These are phyloP conservation scores for Oligophagozyma castellii DNA, from an alignment of 1,139 yeast species.

Conservation along the genomic window DNA sequence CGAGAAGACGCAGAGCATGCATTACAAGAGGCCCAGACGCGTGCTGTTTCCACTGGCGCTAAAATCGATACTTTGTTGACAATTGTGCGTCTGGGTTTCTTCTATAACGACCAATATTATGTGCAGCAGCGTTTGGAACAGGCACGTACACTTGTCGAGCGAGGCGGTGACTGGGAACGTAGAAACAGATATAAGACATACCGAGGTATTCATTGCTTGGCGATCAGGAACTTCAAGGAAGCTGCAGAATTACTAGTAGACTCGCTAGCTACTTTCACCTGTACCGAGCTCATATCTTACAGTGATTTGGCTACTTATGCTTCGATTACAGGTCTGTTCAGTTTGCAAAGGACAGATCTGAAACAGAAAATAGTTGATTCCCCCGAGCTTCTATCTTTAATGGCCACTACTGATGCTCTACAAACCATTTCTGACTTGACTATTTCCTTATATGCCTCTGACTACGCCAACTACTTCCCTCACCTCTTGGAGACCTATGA, in stretches of 20 bases:
- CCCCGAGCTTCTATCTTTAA: conserved; percentile 79
- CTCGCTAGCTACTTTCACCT: conserved; percentile 88
- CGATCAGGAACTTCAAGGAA: conserved; percentile 74
- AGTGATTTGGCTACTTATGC: conserved; percentile 87
- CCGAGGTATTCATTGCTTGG: conserved; percentile 68
- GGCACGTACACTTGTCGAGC: conserved; percentile 63
- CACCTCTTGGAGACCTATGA: conserved; percentile 70
- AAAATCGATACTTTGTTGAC: conserved; percentile 80
- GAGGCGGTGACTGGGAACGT: conserved; percentile 99
- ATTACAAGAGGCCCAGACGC: conserved; percentile 59
- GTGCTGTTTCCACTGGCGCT: conserved; percentile 77
- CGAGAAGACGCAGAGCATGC: conserved; percentile 58
- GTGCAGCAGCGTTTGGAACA: conserved; percentile 66
- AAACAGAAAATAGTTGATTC: conserved; percentile 81
- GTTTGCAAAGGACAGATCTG: conserved; percentile 73
- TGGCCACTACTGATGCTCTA: conserved; percentile 56
- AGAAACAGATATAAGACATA: conserved; percentile 90
- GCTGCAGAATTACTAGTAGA: conserved; percentile 79
- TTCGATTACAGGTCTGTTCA: conserved; percentile 68
- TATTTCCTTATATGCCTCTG: conserved; percentile 79
- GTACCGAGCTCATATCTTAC: conserved; percentile 83
- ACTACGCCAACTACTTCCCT: conserved; percentile 70
- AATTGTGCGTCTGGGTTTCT: conserved; percentile 74
- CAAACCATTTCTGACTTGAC: conserved; percentile 78
- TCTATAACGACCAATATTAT: conserved; percentile 62